These are phyloP conservation scores for Juncus inflexus DNA, from an alignment of 176 grass and related monocot species.

Conservation along the genomic window DNA sequence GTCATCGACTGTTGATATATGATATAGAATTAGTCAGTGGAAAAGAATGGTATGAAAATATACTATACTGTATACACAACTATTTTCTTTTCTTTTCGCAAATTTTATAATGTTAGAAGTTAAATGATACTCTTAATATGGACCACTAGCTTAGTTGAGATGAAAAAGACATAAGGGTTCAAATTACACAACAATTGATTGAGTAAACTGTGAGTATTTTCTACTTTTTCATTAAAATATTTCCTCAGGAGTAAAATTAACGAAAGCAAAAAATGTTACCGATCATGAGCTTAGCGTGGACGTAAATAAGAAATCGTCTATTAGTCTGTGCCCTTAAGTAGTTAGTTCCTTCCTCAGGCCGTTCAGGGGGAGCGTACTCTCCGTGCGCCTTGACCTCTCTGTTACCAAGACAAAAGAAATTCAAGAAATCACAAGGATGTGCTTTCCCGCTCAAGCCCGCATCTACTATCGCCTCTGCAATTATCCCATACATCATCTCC, in stretches of 20 bases:
- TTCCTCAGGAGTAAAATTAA: background rate
- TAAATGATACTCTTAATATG: background rate
- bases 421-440: slow-evolving; percentile 84
- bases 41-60: background rate
- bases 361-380: slow-evolving; percentile 48
- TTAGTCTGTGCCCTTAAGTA: slow-evolving; percentile 72
- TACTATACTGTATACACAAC: background rate
- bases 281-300: slow-evolving; percentile 95
- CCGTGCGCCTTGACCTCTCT: slow-evolving; percentile 38
- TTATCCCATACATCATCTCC: slow-evolving; percentile 75
- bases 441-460: slow-evolving; percentile 51
- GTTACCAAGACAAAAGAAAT: slow-evolving; percentile 93
- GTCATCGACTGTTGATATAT: slow-evolving; percentile 46
- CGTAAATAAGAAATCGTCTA: slow-evolving; percentile 64
- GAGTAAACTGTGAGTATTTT: background rate
- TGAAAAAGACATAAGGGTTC: no score
- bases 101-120: background rate
- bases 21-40: background rate
- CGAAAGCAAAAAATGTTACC: slow-evolving; percentile 28
- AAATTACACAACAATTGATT: background rate
- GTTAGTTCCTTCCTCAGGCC: slow-evolving; percentile 41
- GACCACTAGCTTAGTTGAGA: background rate
- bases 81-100: slow-evolving; percentile 9
- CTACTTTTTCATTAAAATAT: background rate
- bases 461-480: slow-evolving; percentile 62